Percentiles rank a stretch among this genome's conserved stretches.
Evolutionary conservation across 208 protist genomes (phyloP).

Genomic region (Herpetomonas samuelpessoai): DNA sequence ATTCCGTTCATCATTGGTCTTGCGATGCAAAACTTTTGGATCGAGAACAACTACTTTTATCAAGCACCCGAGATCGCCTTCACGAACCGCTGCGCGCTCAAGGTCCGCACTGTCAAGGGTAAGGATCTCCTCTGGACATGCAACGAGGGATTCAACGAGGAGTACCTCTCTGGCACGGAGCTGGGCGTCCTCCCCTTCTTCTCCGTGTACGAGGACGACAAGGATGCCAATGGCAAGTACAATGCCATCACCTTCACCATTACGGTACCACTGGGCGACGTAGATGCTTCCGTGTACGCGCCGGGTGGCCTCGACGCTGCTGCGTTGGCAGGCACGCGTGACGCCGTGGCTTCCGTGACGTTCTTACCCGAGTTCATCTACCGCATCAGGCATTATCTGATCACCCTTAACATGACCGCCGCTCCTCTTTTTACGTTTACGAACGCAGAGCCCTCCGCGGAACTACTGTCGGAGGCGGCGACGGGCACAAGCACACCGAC

Average conservation of each 20-base stretch:
- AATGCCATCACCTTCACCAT: slow-evolving; percentile 48
- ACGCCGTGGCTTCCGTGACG: slow-evolving; percentile 43
- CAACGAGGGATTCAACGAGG: slow-evolving; percentile 53
- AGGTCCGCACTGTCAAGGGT: slow-evolving; percentile 50
- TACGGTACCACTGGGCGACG: slow-evolving; percentile 54
- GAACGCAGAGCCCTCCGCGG: slow-evolving; percentile 1
- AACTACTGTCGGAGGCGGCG: too few species aligned
- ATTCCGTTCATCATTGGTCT: slow-evolving; percentile 56
- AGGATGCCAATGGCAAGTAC: slow-evolving; percentile 30
- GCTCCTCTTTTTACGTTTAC: slow-evolving; percentile 58
- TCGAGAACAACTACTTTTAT: slow-evolving; percentile 48
- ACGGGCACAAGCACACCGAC: neutral
- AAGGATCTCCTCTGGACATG: slow-evolving; percentile 78
- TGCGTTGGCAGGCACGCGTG: slow-evolving; percentile 11
- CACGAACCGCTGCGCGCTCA: slow-evolving; percentile 54
- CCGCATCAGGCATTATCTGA: slow-evolving; percentile 31
- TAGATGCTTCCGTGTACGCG: slow-evolving; percentile 15
- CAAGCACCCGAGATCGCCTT: slow-evolving; percentile 48
- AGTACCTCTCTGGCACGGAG: slow-evolving; percentile 29
- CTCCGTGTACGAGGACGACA: slow-evolving; percentile 47
- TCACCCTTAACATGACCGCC: slow-evolving; percentile 64
- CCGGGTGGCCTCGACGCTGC: slow-evolving; percentile 5
- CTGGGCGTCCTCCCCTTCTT: slow-evolving; percentile 56
- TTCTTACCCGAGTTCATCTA: slow-evolving; percentile 85
- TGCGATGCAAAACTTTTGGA: slow-evolving; percentile 79